A percentile compares a stretch with the other conserved stretches of the same genome.
Evolutionary conservation across 148 eudicot species (phyloP).

Genomic region (Amaranthus palmeri): DNA sequence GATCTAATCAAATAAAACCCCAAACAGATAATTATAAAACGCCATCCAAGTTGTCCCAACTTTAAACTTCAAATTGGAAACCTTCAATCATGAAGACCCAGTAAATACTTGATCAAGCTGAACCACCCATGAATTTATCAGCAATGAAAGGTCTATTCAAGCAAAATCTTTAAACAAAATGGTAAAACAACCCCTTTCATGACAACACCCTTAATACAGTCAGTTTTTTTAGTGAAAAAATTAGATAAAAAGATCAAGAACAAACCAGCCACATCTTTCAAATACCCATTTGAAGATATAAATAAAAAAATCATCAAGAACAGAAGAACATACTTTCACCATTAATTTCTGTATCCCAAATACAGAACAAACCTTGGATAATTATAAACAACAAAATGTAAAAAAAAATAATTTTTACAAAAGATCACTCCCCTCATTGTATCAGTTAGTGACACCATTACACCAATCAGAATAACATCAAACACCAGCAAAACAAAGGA

Average conservation of each 20-base stretch:
- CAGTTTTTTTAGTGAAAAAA: neutral
- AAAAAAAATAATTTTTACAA: conserved; percentile 12
- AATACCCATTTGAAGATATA: neutral
- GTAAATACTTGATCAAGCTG: neutral
- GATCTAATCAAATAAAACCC: neutral
- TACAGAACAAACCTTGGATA: neutral
- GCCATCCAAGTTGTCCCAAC: neutral
- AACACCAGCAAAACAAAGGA: neutral
- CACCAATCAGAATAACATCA: neutral
- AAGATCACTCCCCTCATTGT: conserved; percentile 5
- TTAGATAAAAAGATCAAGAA: neutral
- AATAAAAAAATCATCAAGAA: conserved; percentile 7
- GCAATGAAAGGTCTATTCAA: neutral
- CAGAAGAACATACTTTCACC: conserved; percentile 7
- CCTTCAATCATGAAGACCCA: neutral
- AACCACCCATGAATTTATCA: neutral
- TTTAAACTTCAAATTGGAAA: neutral
- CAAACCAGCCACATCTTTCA: neutral
- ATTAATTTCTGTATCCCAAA: neutral
- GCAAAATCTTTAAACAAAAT: conserved; percentile 4
- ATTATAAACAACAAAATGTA: neutral
- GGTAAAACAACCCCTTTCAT: conserved; percentile 1
- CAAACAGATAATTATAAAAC: neutral
- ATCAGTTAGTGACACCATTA: conserved; percentile 4
- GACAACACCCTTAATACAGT: neutral